These are phyloP conservation scores for Trichophyton simii DNA, from an alignment of 2,329 filamentous ascomycete genomes.

Conservation along the genomic window DNA sequence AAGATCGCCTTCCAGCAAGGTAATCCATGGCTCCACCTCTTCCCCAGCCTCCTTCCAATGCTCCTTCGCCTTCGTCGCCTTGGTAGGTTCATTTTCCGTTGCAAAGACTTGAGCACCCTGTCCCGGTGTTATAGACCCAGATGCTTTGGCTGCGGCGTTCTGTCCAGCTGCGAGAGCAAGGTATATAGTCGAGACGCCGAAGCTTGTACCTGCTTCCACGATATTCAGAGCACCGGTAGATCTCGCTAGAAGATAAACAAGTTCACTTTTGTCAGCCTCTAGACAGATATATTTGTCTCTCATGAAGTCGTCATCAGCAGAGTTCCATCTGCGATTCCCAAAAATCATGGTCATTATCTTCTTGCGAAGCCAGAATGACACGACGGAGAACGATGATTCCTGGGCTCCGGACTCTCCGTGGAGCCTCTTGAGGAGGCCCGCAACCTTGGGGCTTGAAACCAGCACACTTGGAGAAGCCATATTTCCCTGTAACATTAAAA, in stretches of 20 bases:
- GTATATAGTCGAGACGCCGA: slow-evolving; percentile 51
- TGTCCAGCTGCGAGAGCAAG: slow-evolving; percentile 45
- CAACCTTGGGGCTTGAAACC: slow-evolving; percentile 13
- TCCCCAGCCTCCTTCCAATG: slow-evolving; percentile 44
- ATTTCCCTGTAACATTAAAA: not conserved
- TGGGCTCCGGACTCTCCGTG: slow-evolving; percentile 24
- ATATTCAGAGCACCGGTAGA: slow-evolving; percentile 39
- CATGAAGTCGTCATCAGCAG: slow-evolving; percentile 30
- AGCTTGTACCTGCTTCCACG: slow-evolving; percentile 50
- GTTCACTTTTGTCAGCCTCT: slow-evolving; percentile 45
- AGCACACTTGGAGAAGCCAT: slow-evolving; percentile 11
- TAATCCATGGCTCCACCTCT: slow-evolving; percentile 40
- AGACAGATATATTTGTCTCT: slow-evolving; percentile 48
- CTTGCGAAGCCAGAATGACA: slow-evolving; percentile 16
- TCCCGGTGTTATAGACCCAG: slow-evolving; percentile 12
- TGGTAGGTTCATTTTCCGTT: slow-evolving; percentile 47
- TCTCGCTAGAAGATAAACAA: slow-evolving; percentile 44
- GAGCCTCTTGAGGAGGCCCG: slow-evolving; percentile 21
- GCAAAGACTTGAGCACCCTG: slow-evolving; percentile 41
- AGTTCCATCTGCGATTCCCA: slow-evolving; percentile 7
- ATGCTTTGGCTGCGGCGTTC: slow-evolving; percentile 26
- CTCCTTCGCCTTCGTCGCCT: slow-evolving; percentile 40
- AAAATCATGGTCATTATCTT: slow-evolving; percentile 11
- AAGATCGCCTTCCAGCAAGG: slow-evolving; percentile 47
- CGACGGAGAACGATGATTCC: slow-evolving; percentile 18